Evolutionary conservation across 2,329 filamentous ascomycete species (phyloP), one percentile per base, ranked within the genome.

Genomic region (Pestalotiopsis sp.): DNA sequence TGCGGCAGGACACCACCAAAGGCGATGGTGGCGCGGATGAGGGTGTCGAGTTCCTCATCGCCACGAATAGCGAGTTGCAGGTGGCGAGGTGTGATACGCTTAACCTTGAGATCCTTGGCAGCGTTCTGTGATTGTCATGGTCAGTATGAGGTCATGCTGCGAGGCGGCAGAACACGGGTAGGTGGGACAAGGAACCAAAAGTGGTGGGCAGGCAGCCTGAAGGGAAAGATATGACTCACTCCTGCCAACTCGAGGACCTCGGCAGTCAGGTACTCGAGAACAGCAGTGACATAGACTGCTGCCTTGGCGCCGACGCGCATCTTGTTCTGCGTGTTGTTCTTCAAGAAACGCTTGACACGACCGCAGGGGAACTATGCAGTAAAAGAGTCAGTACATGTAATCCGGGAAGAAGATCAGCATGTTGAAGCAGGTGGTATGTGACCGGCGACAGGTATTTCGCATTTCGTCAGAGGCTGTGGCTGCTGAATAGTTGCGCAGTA

Each of bases 301-400:
- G 96, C 96, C 88, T 98, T 98, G 79, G 95, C 96, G 77, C 96
- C 96, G 74, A 99, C 97, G 84, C 96, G 95, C 93, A 98, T 98
- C 88, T 98, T 98, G 86, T 98, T 97, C 81, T 98, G 96, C 64
- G 96, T 98, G 86, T 98, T 98, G 83, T 94, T 94, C 90, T 98
- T 98, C 81, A 99, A 88, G 87, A 98, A 98, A 86, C 96, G 95
- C 92, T 99, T 99, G 84, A 99, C 96, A 92, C 96, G 96, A 85
- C 96, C 96, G 82, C 96, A 99, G 71, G 96, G 96, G 82, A 99
- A 99, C 96, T 99, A 80, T 4, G 31, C 13, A n/a, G 31, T 6
- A 14, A 7, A 13, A 38, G 69, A 73, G 69, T 67, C 17, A 41
- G 25, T 36, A 14, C 17, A 52, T 12, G 36, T 49, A 11, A 14